phyloP scores from a whole-genome alignment of 1,284 basidiomycete genomes.

The Boletus smithii region DNA sequence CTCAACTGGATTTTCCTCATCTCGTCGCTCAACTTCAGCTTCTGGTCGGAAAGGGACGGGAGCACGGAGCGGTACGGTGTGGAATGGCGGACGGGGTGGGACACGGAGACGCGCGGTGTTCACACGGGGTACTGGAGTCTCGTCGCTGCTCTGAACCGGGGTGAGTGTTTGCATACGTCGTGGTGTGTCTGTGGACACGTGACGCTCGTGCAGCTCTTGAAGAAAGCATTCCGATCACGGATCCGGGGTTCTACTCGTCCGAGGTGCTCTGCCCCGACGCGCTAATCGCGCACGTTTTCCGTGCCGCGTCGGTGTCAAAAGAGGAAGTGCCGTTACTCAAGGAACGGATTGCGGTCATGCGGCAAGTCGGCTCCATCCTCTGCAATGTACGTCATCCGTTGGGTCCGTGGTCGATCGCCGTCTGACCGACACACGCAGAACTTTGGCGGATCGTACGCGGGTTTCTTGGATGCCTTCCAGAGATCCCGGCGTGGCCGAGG shows the following conservation, averaged over 20 bases:
- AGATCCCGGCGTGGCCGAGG: slow-evolving; percentile 47
- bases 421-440: slow-evolving; percentile 39
- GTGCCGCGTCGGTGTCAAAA: slow-evolving; percentile 49
- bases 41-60: slow-evolving; percentile 74
- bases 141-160: slow-evolving; percentile 72
- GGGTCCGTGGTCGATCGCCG: slow-evolving; percentile 6
- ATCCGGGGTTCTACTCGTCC: slow-evolving; percentile 73
- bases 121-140: slow-evolving; percentile 83
- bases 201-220: slow-evolving; percentile 45
- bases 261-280: slow-evolving; percentile 60
- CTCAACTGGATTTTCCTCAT: slow-evolving; percentile 84
- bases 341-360: slow-evolving; percentile 68
- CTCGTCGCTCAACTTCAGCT: slow-evolving; percentile 80
- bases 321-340: slow-evolving; percentile 65
- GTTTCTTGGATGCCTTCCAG: slow-evolving; percentile 63
- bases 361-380: slow-evolving; percentile 67
- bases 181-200: background rate
- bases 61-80: slow-evolving; percentile 62
- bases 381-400: slow-evolving; percentile 48
- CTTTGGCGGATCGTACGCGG: slow-evolving; percentile 68
- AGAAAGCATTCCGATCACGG: slow-evolving; percentile 68
- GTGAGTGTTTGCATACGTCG: slow-evolving; percentile 37
- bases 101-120: slow-evolving; percentile 41
- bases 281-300: slow-evolving; percentile 64
- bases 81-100: slow-evolving; percentile 71